Evolutionary conservation across 208 protist species (phyloP).

Genomic region (Trypanosoma lewisi): DNA sequence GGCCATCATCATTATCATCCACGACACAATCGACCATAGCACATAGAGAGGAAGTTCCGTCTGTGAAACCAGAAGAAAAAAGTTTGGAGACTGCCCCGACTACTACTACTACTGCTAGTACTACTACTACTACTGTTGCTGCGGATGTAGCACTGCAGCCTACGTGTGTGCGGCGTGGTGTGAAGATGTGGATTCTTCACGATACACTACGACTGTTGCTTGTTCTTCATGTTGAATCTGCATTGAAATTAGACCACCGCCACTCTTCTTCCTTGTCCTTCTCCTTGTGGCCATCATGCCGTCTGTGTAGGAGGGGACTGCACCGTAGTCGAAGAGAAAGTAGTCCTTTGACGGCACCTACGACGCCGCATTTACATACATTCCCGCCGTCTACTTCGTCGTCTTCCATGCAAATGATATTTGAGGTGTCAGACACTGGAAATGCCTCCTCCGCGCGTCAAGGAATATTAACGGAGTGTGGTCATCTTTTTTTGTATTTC

Average conservation of each 20-base stretch:
- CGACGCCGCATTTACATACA: background rate
- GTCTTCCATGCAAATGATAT: background rate
- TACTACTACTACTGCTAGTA: too few species aligned
- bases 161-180: background rate
- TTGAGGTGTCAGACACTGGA: background rate
- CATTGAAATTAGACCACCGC: too few species aligned
- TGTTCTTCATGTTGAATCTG: background rate
- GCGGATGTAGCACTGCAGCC: too few species aligned
- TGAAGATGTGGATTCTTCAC: constrained; percentile 8
- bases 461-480: constrained; percentile 20
- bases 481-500: constrained; percentile 21
- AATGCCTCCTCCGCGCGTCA: background rate
- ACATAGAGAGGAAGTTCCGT: background rate
- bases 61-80: background rate
- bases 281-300: too few species aligned
- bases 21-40: background rate
- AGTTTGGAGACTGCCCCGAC: background rate
- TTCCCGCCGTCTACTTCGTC: too few species aligned
- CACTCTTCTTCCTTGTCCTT: too few species aligned
- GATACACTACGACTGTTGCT: constrained; percentile 14
- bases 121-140: too few species aligned
- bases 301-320: constrained; percentile 8
- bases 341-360: background rate
- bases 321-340: constrained; percentile 4
- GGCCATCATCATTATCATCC: too few species aligned